A percentile compares a stretch with the other conserved stretches of the same genome.
phyloP scores from a whole-genome alignment of 345 rosid genomes.

The Pseudoturritis turrita region DNA sequence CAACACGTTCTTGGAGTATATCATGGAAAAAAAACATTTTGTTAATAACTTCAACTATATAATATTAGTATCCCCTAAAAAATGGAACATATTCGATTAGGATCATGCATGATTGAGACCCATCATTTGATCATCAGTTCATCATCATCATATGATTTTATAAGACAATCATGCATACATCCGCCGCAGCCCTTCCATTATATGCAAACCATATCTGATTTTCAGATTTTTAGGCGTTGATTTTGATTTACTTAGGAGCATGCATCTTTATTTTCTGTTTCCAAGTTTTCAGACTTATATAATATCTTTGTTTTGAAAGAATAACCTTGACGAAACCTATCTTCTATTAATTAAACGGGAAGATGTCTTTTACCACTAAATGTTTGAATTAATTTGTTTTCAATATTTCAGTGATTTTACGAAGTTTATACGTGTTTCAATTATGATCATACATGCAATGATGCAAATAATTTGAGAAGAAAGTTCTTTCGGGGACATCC shows the following conservation, averaged over 20 bases:
- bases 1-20: slow-evolving; percentile 28
- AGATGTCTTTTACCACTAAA: background rate
- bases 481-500: no score
- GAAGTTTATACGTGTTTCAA: background rate
- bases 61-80: slow-evolving; percentile 1
- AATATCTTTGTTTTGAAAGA: background rate
- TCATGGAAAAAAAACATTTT: slow-evolving; percentile 26
- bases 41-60: slow-evolving; percentile 6
- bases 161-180: slow-evolving; percentile 26
- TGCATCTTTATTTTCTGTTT: background rate
- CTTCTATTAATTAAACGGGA: background rate
- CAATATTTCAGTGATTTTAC: background rate
- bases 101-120: slow-evolving; percentile 33
- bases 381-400: background rate
- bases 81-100: slow-evolving; percentile 35
- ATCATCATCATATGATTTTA: slow-evolving; percentile 22
- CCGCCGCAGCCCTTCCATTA: slow-evolving; percentile 30
- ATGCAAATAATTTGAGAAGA: background rate
- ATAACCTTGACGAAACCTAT: background rate
- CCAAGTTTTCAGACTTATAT: background rate
- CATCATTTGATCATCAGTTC: slow-evolving; percentile 29
- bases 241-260: slow-evolving; percentile 15
- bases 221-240: slow-evolving; percentile 5
- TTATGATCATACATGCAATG: background rate
- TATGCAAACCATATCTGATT: slow-evolving; percentile 15